Evolutionary conservation across 345 rosid genomes (phyloP), one percentile per base, ranked within the genome.

Genomic region (Citrus inodora): DNA sequence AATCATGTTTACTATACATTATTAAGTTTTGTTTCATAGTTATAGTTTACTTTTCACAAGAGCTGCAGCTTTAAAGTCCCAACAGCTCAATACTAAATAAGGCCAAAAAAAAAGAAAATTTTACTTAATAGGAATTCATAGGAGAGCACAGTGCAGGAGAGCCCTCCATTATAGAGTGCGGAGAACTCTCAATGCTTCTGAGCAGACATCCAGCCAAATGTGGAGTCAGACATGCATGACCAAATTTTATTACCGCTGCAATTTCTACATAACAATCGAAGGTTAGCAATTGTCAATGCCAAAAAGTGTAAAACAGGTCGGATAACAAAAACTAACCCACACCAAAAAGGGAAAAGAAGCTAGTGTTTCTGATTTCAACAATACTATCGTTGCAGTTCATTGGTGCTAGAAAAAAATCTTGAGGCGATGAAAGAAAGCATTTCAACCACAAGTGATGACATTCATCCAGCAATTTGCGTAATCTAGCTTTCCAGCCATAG

Each of bases 11-110:
- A 3, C 17, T 13, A 42, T 6, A 46, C 0, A 46, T 46, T 0
- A 46, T 46, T 46, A 11, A 0, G 4, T 46, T 46, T 46, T 3
- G 14, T 46, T 11, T 46, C 0, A 46, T 13, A 46, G 0, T 46
- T 38, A 38, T 38, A 46, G 0, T 46, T 46, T 46, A 13, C 1
- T 46, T 46, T 46, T 13, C 14, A 46, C 13, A 46, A 0, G 0
- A 42, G 3, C 4, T 0, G 0, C 0, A 42, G 0, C 0, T 10
- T 42, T 42, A 42, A 42, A 42, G 4, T 2, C 3, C 13, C 16
- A 42, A 0, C 17, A 46, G 1, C 0, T 11, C 51, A 10, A 46
- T 13, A 13, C 1, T 4, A 46, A 11, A 46, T 1, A 11, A 46
- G 13, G 51, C 51, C 16, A 11, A 46, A 46, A 13, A 42, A 11